Percentiles rank a stretch among this genome's conserved stretches.
phyloP scores from a whole-genome alignment of 345 rosid genomes.

The Sisymbrium altissimum region DNA sequence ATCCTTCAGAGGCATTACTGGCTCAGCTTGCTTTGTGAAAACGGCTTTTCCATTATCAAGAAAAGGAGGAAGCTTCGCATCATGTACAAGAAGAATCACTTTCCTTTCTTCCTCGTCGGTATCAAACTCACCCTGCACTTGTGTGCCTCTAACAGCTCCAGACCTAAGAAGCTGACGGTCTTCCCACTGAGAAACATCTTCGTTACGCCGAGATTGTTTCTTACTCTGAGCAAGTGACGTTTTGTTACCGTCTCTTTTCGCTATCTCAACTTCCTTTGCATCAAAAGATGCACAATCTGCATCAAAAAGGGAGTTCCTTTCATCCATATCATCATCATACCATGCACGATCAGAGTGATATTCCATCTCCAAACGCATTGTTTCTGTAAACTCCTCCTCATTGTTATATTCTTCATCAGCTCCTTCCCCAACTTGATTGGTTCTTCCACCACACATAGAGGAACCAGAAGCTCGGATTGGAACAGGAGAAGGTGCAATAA shows the following conservation, averaged over 20 bases:
- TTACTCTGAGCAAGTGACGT: conserved; percentile 95
- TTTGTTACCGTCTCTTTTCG: conserved; percentile 85
- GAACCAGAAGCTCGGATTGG: conserved; percentile 92
- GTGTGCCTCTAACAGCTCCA: conserved; percentile 97
- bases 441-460: conserved; percentile 50
- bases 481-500: conserved; percentile 84
- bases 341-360: conserved; percentile 80
- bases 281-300: conserved; percentile 72
- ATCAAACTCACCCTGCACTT: conserved; percentile 92
- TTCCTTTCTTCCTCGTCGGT: conserved; percentile 86
- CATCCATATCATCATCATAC: conserved; percentile 82
- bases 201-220: conserved; percentile 83
- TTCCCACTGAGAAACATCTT: conserved; percentile 98
- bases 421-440: conserved; percentile 49
- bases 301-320: conserved; percentile 76
- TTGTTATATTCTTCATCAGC: conserved; percentile 52
- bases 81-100: conserved; percentile 90
- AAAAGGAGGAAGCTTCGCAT: conserved; percentile 90
- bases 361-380: conserved; percentile 80
- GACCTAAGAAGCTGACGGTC: conserved; percentile 95
- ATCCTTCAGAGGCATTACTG: conserved; percentile 95
- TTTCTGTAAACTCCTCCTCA: conserved; percentile 59
- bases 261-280: conserved; percentile 72
- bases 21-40: conserved; percentile 96
- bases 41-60: conserved; percentile 89